Base-by-base conservation (phyloP, 441 rosid genomes). In the Biscutella auriculata region DNA sequence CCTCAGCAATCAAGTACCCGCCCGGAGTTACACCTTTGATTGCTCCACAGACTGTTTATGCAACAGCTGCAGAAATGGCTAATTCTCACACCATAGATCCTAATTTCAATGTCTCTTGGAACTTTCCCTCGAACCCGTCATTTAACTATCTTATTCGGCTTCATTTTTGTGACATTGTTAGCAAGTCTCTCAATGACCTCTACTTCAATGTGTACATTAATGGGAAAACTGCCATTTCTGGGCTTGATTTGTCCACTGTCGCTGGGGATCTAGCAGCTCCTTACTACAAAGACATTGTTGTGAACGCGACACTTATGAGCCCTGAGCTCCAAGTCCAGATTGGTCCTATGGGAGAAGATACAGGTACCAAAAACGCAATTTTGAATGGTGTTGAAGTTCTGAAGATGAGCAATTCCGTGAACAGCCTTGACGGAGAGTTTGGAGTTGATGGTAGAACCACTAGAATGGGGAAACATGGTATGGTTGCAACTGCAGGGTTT, bases 341-440 rank as follows among this genome's bases (percentile, higher is more conserved):
- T 9, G 83, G 90, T 56, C 97, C 95, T 0, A 63, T 75, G 82
- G 67, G 70, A 27, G 78, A 76, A 58, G 80, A 73, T 14, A 79
- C 82, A 0, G 88, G 92, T 3, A 4, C 55, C 4, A 45, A n/a
- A 13, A 82, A 84, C 32, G 98, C 96, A 0, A 70, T 88, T 41
- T 67, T 88, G 23, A 92, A 92, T 48, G 98, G 95, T 5, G 60
- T 87, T 58, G 98, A 87, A 73, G 69, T 88, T 15, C 10, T 88
- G 70, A 92, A 80, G 60, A 86, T 84, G 81, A 92, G 97, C 72
- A 87, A 83, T 62, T 63, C 88, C 1, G 95, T 75, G 9, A 54
- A 82, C 41, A 84, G 95, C 57, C 74, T 92, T 73, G 95, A 92
- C 51, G 98, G 95, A 17, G 92, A 82, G 67, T 88, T 84, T 60